phyloP scores from a whole-genome alignment of 257 asterid species.

The Nicotiana otophora region DNA sequence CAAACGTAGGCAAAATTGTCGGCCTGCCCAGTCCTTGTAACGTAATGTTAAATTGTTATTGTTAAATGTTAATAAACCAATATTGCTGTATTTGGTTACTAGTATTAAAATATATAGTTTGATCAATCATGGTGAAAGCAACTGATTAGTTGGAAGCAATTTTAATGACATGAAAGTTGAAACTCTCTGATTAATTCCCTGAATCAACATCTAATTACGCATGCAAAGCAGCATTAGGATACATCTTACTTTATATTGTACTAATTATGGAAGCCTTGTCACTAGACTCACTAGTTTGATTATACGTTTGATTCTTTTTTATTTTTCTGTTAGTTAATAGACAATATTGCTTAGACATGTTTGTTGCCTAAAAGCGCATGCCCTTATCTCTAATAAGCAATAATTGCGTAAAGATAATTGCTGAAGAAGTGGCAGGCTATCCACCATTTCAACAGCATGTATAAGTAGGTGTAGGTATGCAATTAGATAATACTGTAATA shows the following conservation, averaged over 20 bases:
- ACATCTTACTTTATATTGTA: not conserved
- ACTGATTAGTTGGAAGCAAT: not conserved
- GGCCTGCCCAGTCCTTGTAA: slow-evolving; percentile 10
- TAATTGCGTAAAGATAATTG: not conserved
- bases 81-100: not conserved
- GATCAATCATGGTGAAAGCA: not conserved
- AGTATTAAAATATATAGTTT: not conserved
- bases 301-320: not conserved
- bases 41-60: not conserved
- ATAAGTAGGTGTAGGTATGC: no score
- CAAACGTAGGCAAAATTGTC: slow-evolving; percentile 10
- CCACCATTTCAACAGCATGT: no score
- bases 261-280: slow-evolving; percentile 3
- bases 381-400: not conserved
- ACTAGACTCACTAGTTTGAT: not conserved
- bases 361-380: not conserved
- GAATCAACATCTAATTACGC: slow-evolving; percentile 9
- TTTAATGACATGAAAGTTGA: not conserved
- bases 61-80: not conserved
- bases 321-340: not conserved
- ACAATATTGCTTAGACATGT: not conserved
- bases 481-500: no score
- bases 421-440: no score
- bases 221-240: slow-evolving; percentile 10
- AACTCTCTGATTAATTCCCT: not conserved